Evolutionary conservation across 2,329 filamentous ascomycete species (phyloP), one percentile per base, ranked within the genome.

Genomic region (Mycosphaerella arachidis): DNA sequence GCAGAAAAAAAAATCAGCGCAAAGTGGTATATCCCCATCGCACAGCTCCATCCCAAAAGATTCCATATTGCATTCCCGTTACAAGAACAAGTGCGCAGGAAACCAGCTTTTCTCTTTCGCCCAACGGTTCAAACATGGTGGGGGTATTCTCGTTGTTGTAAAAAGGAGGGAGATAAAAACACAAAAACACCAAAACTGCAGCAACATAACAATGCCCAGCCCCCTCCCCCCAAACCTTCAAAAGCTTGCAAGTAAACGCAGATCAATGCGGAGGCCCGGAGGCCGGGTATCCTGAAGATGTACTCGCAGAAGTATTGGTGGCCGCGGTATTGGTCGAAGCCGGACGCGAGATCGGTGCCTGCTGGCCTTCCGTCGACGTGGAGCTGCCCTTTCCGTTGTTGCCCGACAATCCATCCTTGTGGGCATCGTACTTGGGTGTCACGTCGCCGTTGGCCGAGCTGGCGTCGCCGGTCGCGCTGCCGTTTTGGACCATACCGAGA

Each of bases 201-300:
- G 50, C 51, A 56, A 59, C 55, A 55, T 45, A 55, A 55, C 58
- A 58, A 56, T 24, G 24, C 24, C 24, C 24, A 3, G 2, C 1
- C 24, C 24, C 24, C 24, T 24, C 24, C 24, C 24, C 24, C 24
- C 1, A 3, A 24, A 24, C 24, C 24, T 24, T 24, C 24, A 24
- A 24, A 58, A 50, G 43, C 57, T 55, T 55, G 63, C 56, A 59
- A 55, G 40, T 54, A 58, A 64, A 59, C 60, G 60, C 16, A 18
- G 30, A 67, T 72, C 69, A 72, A 68, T 67, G 71, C 70, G 72
- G 71, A 67, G 71, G 72, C 71, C 71, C 72, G 66, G 71, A 70
- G 68, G 71, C 72, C 69, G 72, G 72, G 72, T 74, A 74, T 73
- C 72, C 72, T 72, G 72, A 73, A 71, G 65, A 63, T 61, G 65